Base-by-base conservation (phyloP, 495 filamentous ascomycete genomes). In the Neurospora sp. region DNA sequence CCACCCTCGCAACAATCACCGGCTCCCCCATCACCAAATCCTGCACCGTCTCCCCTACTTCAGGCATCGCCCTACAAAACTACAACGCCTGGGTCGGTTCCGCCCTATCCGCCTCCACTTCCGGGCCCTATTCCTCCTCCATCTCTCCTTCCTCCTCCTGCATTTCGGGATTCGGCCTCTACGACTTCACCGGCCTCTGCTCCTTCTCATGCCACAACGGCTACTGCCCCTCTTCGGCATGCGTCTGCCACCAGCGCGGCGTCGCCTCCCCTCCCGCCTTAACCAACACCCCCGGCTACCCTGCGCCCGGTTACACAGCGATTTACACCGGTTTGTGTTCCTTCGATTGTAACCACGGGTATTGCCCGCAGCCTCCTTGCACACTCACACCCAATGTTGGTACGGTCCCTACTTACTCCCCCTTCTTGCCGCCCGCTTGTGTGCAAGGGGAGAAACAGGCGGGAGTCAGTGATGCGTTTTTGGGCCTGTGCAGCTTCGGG, bases 301-400 rank as follows among this genome's bases (percentile, higher is more conserved):
- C 72, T 16, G 45, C 53, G 0, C 35, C 41, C 1, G 44, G 38
- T 0, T n/a, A 41, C 3, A n/a, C 35, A 20, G 68, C 8, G 0
- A 47, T 47, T 18, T 75, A 71, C 74, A 35, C 20, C n/a, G 72
- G 74, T 22, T 35, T 75, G 0, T 76, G 74, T 27, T 31, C 42
- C 16, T 76, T 76, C 69, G 40, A 39, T 31, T 76, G 72, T 68
- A 69, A 74, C 20, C 41, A 70, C 38, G 74, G 72, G 14, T 74
- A 59, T 9, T 74, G 75, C 40, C 75, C 73, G 0, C 22, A 68
- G 12, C 8, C 42, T 0, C 53, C 40, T 0, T 74, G 74, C 38
- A 59, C 38, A 0, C n/a, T 61, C 0, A 39, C 45, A 0, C 39
- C 38, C 7, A 20, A 18, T 0, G 37, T 22, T 4, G 35, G 69